Evolutionary conservation across 2,329 filamentous ascomycete species (phyloP).

Genomic region (Calonectria hongkongensis): DNA sequence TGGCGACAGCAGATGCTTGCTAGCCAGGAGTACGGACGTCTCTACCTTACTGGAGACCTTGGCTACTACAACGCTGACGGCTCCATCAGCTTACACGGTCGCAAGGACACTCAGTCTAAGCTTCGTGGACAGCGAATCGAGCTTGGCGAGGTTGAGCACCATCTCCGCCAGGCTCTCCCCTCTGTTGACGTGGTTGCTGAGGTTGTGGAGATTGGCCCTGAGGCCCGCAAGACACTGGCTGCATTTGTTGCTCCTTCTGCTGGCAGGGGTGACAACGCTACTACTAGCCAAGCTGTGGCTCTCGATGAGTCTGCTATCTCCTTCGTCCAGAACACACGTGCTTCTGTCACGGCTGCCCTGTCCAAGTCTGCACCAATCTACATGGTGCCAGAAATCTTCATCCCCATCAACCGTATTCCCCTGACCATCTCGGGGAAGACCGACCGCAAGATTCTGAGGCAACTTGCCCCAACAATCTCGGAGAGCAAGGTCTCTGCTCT

Average conservation of each 20-base stretch:
- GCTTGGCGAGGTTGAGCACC: conserved; percentile 41
- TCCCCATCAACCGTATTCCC: conserved; percentile 38
- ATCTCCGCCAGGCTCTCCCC: conserved; percentile 31
- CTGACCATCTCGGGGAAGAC: conserved; percentile 48
- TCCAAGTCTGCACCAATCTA: conserved; percentile 32
- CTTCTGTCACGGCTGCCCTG: conserved; percentile 24
- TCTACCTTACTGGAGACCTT: conserved; percentile 16
- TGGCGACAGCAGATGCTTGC: conserved; percentile 19
- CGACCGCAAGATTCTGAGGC: conserved; percentile 41
- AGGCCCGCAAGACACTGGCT: conserved; percentile 16
- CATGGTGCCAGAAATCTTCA: conserved; percentile 44
- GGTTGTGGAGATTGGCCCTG: conserved; percentile 20
- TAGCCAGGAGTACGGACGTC: conserved; percentile 8
- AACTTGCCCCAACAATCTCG: conserved; percentile 35
- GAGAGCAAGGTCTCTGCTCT: conserved; percentile 13
- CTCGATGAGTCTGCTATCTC: conserved; percentile 2
- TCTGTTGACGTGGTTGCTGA: conserved; percentile 35
- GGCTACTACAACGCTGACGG: conserved; percentile 31
- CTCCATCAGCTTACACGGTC: conserved; percentile 30
- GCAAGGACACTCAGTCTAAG: conserved; percentile 36
- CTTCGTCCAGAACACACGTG: conserved; percentile 8
- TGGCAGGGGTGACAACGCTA: background rate
- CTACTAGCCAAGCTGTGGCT: background rate
- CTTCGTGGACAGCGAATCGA: conserved; percentile 41
- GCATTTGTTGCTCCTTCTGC: conserved; percentile 11